Evolutionary conservation across 371 early-diverging fungal genomes (phyloP).

Genomic region (Mortierella sp.): DNA sequence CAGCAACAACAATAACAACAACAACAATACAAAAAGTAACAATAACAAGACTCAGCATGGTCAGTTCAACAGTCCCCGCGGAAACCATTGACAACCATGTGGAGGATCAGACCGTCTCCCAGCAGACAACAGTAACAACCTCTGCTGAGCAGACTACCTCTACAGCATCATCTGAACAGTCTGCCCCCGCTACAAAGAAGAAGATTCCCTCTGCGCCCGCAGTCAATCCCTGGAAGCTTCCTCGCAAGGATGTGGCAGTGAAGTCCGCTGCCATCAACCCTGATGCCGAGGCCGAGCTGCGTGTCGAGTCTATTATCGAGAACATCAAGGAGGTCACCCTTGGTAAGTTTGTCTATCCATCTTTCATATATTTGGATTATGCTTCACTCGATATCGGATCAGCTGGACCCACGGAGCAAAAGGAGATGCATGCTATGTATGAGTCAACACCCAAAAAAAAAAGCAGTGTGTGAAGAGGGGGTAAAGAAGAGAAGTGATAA

Average conservation of each 20-base stretch:
- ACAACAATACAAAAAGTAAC: background rate
- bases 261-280: constrained; percentile 28
- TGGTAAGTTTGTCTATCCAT: constrained; percentile 29
- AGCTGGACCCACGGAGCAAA: background rate
- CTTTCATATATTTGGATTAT: background rate
- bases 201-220: constrained; percentile 61
- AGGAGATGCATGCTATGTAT: constrained; percentile 1
- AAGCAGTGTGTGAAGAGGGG: background rate
- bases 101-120: constrained; percentile 16
- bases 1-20: background rate
- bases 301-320: constrained; percentile 46
- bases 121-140: background rate
- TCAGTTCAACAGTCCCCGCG: constrained; percentile 34
- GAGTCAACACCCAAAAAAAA: constrained; percentile 2
- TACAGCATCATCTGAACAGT: background rate
- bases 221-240: constrained; percentile 70
- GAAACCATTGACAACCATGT: constrained; percentile 33
- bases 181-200: background rate
- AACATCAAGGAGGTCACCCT: constrained; percentile 59
- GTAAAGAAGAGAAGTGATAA: background rate
- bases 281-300: constrained; percentile 45
- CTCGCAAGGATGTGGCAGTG: constrained; percentile 56
- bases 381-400: background rate
- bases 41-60: constrained; percentile 17
- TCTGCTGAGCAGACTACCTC: too few relatives aligned